Percentiles rank a stretch among this genome's conserved stretches.
phyloP scores from a whole-genome alignment of 1,139 yeast species.

The Arxiozyma slooffiae region DNA sequence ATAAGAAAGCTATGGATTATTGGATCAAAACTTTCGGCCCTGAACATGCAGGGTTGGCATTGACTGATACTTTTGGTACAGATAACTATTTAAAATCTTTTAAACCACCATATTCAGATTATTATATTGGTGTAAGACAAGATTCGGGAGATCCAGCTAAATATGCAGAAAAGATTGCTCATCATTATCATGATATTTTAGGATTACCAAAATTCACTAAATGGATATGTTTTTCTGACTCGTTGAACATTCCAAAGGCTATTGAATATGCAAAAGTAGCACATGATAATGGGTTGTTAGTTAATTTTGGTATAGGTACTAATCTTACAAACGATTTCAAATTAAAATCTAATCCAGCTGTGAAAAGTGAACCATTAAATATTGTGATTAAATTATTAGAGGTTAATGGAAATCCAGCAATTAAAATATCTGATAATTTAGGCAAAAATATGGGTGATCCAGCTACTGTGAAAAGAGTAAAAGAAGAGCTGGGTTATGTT shows the following conservation, averaged over 20 bases:
- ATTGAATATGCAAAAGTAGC: slow-evolving; percentile 58
- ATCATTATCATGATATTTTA: slow-evolving; percentile 50
- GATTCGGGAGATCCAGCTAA: slow-evolving; percentile 89
- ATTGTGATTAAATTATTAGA: slow-evolving; percentile 76
- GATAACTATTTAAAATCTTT: slow-evolving; percentile 59
- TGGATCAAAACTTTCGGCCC: slow-evolving; percentile 80
- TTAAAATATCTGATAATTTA: slow-evolving; percentile 81
- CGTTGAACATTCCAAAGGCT: slow-evolving; percentile 72
- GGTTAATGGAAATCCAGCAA: slow-evolving; percentile 70
- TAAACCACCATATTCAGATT: slow-evolving; percentile 60
- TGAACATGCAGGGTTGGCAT: slow-evolving; percentile 76
- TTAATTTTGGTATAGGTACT: slow-evolving; percentile 90
- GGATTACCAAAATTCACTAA: slow-evolving; percentile 55
- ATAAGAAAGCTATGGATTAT: slow-evolving; percentile 66
- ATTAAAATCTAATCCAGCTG: slow-evolving; percentile 30
- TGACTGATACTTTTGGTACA: slow-evolving; percentile 97
- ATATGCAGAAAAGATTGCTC: slow-evolving; percentile 63
- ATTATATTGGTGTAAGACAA: slow-evolving; percentile 87
- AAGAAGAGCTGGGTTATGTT: slow-evolving; percentile 60
- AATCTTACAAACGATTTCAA: slow-evolving; percentile 67
- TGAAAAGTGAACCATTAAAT: slow-evolving; percentile 71
- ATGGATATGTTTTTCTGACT: slow-evolving; percentile 76
- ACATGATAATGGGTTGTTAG: slow-evolving; percentile 51
- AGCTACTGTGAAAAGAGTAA: slow-evolving; percentile 60
- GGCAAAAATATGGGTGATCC: slow-evolving; percentile 92